Evolutionary conservation across 768 basidiomycete species (phyloP), one percentile per base, ranked within the genome.

Genomic region (Tubosaeta brunneosetosa): DNA sequence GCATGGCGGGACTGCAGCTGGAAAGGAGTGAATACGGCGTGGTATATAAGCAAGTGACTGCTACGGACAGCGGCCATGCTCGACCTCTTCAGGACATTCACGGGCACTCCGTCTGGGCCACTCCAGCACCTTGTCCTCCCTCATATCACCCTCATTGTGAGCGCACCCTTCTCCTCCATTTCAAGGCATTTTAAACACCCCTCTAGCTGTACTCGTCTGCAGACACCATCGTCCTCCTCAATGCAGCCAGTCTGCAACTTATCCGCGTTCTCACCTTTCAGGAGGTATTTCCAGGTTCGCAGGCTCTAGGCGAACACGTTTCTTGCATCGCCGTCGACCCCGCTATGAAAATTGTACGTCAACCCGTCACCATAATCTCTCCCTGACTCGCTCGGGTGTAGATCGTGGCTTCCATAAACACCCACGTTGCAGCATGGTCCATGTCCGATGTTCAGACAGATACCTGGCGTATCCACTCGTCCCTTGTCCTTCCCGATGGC

Each of bases 401-500:
- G 91, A 80, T 92, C 58, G 82, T 86, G 41, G 87, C 88, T 38
- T 80, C 87, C 54, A 80, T 83, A 66, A 79, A 78, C 59, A 73
- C 76, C 40, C 81, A 81, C 48, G 72, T 94, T 44, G 90, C 87
- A 45, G 82, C 82, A 34, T 94, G 91, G 91, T 79, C 78, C n/a
- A 76, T 88, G 43, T 88, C 87, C 22, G 84, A 79, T 36, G 75
- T 78, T 14, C 77, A 81, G 55, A 72, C 79, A 34, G 77, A 82
- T 59, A 74, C 75, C 7, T 93, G 88, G 88, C 78, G 84, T 32
- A 79, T 93, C 8, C 91, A 94, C 65, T 92, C 91, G 3, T 86
- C 89, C 17, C 76, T 93, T 5, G 61, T 78, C n/a, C 77, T 90
- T 41, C 78, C 83, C 1, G 76, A 80, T 42, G 73, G 69, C 22